Evolutionary conservation across 2,329 filamentous ascomycete genomes (phyloP).

Genomic region (Microsporum audouinii): DNA sequence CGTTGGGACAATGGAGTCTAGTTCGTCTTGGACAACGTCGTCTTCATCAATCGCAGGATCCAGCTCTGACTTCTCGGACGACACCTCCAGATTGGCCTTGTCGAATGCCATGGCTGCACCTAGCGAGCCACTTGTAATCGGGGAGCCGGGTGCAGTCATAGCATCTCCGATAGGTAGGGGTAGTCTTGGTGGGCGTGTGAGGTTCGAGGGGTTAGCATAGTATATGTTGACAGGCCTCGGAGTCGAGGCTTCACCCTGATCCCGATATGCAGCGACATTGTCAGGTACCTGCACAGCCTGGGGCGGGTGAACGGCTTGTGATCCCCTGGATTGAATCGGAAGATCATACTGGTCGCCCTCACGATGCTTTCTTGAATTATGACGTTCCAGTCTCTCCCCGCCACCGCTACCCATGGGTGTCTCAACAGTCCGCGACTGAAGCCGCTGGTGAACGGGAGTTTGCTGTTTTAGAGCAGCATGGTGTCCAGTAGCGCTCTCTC

Average conservation of each 20-base stretch:
- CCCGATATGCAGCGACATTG: conserved; percentile 5
- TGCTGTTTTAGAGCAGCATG: conserved; percentile 26
- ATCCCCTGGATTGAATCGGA: neutral
- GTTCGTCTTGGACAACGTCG: conserved; percentile 61
- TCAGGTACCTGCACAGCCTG: conserved; percentile 31
- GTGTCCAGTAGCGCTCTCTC: conserved; percentile 34
- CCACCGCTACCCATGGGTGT: conserved; percentile 18
- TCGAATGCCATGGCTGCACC: conserved; percentile 36
- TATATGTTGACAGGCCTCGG: conserved; percentile 39
- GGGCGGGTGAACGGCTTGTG: conserved; percentile 20
- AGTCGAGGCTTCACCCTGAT: conserved; percentile 19
- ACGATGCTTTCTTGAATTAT: conserved; percentile 16
- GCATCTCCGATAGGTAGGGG: conserved; percentile 92
- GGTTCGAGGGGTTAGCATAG: conserved; percentile 31
- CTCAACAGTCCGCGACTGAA: conserved; percentile 30
- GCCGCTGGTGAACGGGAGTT: conserved; percentile 30
- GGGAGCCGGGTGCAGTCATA: conserved; percentile 76
- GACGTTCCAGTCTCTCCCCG: conserved; percentile 18
- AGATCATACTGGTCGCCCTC: conserved; percentile 5
- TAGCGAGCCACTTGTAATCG: conserved; percentile 55
- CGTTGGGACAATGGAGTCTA: conserved; percentile 46
- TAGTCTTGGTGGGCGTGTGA: conserved; percentile 62
- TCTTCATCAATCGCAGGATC: conserved; percentile 58
- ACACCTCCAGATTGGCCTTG: conserved; percentile 32
- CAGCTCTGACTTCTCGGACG: conserved; percentile 44